Evolutionary conservation across 1,139 yeast genomes (phyloP), one percentile per base, ranked within the genome.

Genomic region (Kazachstania sp.): DNA sequence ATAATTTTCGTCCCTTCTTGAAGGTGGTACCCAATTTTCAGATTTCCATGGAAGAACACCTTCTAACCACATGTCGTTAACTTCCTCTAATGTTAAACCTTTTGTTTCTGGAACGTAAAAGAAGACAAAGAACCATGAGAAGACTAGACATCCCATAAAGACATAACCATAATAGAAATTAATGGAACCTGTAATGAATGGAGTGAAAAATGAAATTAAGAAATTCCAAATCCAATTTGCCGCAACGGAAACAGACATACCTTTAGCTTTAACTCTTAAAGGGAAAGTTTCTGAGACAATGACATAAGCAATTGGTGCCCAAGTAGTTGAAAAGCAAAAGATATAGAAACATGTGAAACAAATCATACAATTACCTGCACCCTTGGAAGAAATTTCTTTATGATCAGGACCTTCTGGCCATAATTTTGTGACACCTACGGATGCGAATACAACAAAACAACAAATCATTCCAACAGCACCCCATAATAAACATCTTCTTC

Each of bases 221-320:
- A 43, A 43, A 23, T 36, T 36, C 45, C 45, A 43, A 12, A 43
- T 43, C 45, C 45, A 43, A 29, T 43, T 43, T 6, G 40, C 39
- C 15, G 37, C 45, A 11, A 35, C 40, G 12, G 45, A 23, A n/a
- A 43, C 12, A 5, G 45, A 16, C 41, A 37, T 43, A 19, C 37
- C 32, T 16, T 30, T 29, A 20, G 20, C 30, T 18, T 37, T 43
- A 13, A 43, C 37, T 20, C 45, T 29, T 37, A 45, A 35, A 36
- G 47, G 47, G 36, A 28, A 45, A 7, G 44, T 12, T 37, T 45
- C 47, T 9, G 47, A 29, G 13, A 35, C 29, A 23, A 45, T 40
- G 19, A 45, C 47, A 29, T 39, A 45, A n/a, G 37, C 41, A 35
- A 45, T 36, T 35, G 47, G 47, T 4, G 47, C 47, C 47, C 47